Percentiles rank a stretch among this genome's conserved stretches.
Conservation (phyloP, 2,329 filamentous ascomycete species). For the Iodosphaeria phyllophila region DNA sequence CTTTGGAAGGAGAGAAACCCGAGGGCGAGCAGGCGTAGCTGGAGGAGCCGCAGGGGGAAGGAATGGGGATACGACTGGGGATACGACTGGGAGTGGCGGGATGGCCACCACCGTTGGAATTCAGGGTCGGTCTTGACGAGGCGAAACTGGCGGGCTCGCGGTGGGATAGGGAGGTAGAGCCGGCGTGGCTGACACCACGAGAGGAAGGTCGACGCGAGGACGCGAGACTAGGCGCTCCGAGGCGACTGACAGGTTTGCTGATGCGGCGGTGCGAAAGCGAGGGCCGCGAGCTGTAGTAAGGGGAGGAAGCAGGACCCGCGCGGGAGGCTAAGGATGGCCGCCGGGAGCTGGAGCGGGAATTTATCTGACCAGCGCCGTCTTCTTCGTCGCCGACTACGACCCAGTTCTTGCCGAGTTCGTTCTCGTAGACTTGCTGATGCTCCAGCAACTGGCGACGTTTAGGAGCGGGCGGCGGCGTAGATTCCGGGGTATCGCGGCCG, state of each 20-base stretch:
- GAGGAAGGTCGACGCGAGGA: conserved; percentile 17
- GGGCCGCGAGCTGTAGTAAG: conserved; percentile 8
- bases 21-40: too few relatives aligned
- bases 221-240: conserved; percentile 12
- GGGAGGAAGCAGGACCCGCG: too few relatives aligned
- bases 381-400: conserved; percentile 38
- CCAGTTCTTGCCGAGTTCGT: conserved; percentile 50
- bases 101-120: not conserved
- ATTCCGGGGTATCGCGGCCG: conserved; percentile 15
- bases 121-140: conserved; percentile 20
- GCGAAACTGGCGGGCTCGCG: conserved; percentile 34
- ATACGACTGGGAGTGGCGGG: conserved; percentile 11
- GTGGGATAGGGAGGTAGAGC: conserved; percentile 21
- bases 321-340: conserved; percentile 7
- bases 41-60: too few relatives aligned
- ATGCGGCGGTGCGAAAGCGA: conserved; percentile 24
- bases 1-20: conserved; percentile 6
- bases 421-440: conserved; percentile 20
- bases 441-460: conserved; percentile 35
- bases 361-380: conserved; percentile 9
- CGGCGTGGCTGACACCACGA: conserved; percentile 25
- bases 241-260: conserved; percentile 19
- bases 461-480: conserved; percentile 26
- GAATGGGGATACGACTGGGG: conserved; percentile 25
- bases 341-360: too few relatives aligned